A percentile compares a stretch with the other conserved stretches of the same genome.
These are phyloP conservation scores for Pythium coloratum DNA, from an alignment of 352 stramenopile species.

Conservation along the genomic window DNA sequence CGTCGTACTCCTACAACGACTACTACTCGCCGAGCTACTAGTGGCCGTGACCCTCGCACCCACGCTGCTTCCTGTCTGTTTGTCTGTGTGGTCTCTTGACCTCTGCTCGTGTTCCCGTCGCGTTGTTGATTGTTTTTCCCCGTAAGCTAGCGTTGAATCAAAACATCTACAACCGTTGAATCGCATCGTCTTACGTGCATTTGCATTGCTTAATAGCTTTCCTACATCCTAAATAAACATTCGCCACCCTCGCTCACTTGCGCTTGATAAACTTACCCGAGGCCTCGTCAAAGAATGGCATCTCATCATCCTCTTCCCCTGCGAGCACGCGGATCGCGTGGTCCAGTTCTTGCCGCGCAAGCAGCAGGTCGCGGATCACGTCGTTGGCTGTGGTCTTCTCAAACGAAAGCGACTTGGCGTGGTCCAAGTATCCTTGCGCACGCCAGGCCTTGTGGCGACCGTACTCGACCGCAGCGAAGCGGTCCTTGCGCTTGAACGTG, in stretches of 20 bases:
- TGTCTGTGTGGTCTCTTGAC: neutral
- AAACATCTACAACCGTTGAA: too few species aligned
- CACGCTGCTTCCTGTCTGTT: neutral
- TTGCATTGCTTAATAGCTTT: neutral
- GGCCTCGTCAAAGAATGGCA: conserved; percentile 30
- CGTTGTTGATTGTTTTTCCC: neutral
- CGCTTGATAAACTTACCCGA: conserved; percentile 32
- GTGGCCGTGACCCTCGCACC: neutral
- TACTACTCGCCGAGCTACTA: neutral
- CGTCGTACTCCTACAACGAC: neutral
- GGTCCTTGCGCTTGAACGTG: conserved; percentile 32
- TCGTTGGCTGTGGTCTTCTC: conserved; percentile 13
- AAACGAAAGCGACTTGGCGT: conserved; percentile 22
- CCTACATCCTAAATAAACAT: conserved; percentile 2
- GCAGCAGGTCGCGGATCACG: conserved; percentile 24
- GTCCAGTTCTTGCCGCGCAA: conserved; percentile 21
- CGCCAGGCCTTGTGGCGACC: conserved; percentile 31
- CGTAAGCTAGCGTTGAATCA: neutral
- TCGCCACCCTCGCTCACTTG: conserved; percentile 5
- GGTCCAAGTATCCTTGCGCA: conserved; percentile 22
- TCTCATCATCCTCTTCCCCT: conserved; percentile 26
- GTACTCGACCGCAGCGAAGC: conserved; percentile 27
- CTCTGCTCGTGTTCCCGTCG: neutral
- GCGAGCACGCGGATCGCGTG: conserved; percentile 28
- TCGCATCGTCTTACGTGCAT: neutral